phyloP scores from a whole-genome alignment of 2,329 filamentous ascomycete species.

The Tolypocladium pustulatum region DNA sequence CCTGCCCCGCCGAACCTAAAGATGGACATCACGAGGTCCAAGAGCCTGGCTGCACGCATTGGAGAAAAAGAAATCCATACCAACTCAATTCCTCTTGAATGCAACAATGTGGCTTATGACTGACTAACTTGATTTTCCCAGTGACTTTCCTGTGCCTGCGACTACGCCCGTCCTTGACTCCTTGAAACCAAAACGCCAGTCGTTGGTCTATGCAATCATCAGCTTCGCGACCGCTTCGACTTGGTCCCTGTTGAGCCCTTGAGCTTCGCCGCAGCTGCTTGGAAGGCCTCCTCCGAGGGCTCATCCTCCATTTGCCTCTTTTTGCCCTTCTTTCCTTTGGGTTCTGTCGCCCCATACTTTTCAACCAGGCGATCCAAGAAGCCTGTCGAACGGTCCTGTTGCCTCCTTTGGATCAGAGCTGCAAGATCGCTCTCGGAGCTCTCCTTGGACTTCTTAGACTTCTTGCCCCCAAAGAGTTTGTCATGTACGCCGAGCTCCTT shows the following conservation, averaged over 20 bases:
- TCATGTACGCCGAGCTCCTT: slow-evolving; percentile 67
- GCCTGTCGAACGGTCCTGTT: slow-evolving; percentile 47
- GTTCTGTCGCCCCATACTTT: slow-evolving; percentile 51
- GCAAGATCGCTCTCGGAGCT: slow-evolving; percentile 47
- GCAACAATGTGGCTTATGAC: neutral
- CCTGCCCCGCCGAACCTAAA: neutral
- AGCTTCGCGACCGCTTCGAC: neutral
- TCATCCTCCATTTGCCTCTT: slow-evolving; percentile 49
- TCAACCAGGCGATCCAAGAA: slow-evolving; percentile 68
- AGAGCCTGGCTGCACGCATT: neutral
- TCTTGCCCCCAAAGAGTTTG: slow-evolving; percentile 48
- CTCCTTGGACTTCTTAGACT: slow-evolving; percentile 30
- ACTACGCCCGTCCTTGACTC: neutral
- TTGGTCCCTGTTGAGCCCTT: slow-evolving; percentile 8
- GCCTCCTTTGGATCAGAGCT: slow-evolving; percentile 64
- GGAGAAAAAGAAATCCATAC: neutral
- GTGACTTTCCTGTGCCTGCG: neutral
- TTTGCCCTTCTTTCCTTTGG: slow-evolving; percentile 40
- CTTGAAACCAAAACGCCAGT: neutral
- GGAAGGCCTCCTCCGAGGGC: slow-evolving; percentile 51
- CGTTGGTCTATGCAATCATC: neutral
- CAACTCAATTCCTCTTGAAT: too few relatives aligned
- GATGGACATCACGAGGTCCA: neutral
- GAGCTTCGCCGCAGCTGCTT: slow-evolving; percentile 42
- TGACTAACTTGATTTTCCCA: neutral